Percentiles rank a stretch among this genome's conserved stretches.
Conservation (phyloP, 495 filamentous ascomycete genomes). For the Tuber melanosporum region DNA sequence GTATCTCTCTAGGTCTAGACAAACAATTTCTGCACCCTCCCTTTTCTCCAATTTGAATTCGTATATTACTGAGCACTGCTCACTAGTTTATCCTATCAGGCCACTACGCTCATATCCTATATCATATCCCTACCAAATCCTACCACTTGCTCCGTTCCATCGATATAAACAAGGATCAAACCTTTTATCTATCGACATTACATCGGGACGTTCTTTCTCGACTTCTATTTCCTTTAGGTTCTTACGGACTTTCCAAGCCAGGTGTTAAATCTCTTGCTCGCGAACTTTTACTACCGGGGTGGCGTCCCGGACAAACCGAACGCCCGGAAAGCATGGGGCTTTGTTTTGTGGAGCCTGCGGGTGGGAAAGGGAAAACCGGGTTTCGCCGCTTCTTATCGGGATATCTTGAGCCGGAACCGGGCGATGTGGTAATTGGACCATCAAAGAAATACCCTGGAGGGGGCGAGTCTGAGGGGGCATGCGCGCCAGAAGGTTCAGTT, state of each 20-base stretch:
- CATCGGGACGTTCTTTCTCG: slow-evolving; percentile 14
- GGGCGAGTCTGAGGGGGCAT: neutral
- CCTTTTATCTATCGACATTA: slow-evolving; percentile 39
- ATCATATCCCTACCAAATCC: slow-evolving; percentile 26
- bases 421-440: slow-evolving; percentile 33
- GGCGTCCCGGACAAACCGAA: slow-evolving; percentile 31
- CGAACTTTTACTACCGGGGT: slow-evolving; percentile 31
- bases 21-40: neutral
- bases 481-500: slow-evolving; percentile 21
- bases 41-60: neutral
- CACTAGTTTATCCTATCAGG: slow-evolving; percentile 15
- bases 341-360: slow-evolving; percentile 37
- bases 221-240: slow-evolving; percentile 38
- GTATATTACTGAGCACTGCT: neutral
- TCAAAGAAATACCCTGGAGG: slow-evolving; percentile 13
- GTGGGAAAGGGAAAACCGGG: slow-evolving; percentile 29
- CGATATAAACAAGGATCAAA: slow-evolving; percentile 41
- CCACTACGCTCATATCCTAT: slow-evolving; percentile 28
- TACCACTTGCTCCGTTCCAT: slow-evolving; percentile 28
- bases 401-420: slow-evolving; percentile 37
- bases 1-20: neutral
- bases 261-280: slow-evolving; percentile 32
- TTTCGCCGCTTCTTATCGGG: slow-evolving; percentile 37
- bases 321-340: slow-evolving; percentile 39
- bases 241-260: slow-evolving; percentile 28